A percentile compares a stretch with the other conserved stretches of the same genome.
Conservation (phyloP, 495 filamentous ascomycete genomes). For the Pseudoneurospora amorphoporcata region DNA sequence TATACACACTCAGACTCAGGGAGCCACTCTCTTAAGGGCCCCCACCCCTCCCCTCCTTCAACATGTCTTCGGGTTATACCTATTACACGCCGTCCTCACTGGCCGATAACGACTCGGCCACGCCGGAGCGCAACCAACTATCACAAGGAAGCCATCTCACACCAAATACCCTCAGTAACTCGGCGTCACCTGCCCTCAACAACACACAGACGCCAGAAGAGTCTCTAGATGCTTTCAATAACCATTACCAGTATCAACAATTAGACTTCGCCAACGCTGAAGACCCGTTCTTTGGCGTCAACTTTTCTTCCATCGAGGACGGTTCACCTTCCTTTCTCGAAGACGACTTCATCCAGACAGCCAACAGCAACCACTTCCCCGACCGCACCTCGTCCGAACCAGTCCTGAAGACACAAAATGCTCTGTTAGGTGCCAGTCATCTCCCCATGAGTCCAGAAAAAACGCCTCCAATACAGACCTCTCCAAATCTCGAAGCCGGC, state of each 20-base stretch:
- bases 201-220: slow-evolving; percentile 34
- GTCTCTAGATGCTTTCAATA: slow-evolving; percentile 26
- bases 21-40: neutral
- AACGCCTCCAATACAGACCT: slow-evolving; percentile 21
- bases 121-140: slow-evolving; percentile 16
- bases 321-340: slow-evolving; percentile 28
- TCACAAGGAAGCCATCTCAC: slow-evolving; percentile 31
- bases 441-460: slow-evolving; percentile 26
- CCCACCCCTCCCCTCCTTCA: slow-evolving; percentile 9
- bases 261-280: slow-evolving; percentile 32
- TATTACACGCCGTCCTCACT: slow-evolving; percentile 17
- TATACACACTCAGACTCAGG: slow-evolving; percentile 11
- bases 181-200: slow-evolving; percentile 28
- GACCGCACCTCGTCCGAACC: slow-evolving; percentile 4
- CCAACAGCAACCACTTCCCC: slow-evolving; percentile 1
- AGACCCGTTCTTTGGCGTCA: slow-evolving; percentile 32
- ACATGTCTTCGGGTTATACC: slow-evolving; percentile 24
- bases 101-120: slow-evolving; percentile 12
- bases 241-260: slow-evolving; percentile 25
- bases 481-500: slow-evolving; percentile 15
- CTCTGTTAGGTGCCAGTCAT: slow-evolving; percentile 7
- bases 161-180: slow-evolving; percentile 25
- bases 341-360: slow-evolving; percentile 7
- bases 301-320: slow-evolving; percentile 23
- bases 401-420: slow-evolving; percentile 2